Evolutionary conservation across 768 basidiomycete genomes (phyloP).

Genomic region (Xerocomellus chrysenteron): DNA sequence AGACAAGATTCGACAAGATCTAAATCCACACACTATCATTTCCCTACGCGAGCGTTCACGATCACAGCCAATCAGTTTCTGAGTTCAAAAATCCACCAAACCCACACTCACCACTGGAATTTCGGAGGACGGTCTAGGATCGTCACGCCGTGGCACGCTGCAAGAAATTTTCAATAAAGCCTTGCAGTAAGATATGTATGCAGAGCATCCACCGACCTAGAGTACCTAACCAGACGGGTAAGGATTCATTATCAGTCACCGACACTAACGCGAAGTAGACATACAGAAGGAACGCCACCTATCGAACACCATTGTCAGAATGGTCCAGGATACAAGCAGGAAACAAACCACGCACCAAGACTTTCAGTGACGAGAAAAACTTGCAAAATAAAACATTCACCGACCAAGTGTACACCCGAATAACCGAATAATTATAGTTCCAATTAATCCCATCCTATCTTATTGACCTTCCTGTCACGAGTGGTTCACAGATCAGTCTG

Average conservation of each 20-base stretch:
- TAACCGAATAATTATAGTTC: neutral
- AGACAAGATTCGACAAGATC: too few species aligned
- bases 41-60: neutral
- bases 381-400: conserved; percentile 6
- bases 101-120: conserved; percentile 2
- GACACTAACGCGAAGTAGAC: neutral
- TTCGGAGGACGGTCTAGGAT: neutral
- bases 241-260: neutral
- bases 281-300: conserved; percentile 3
- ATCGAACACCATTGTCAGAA: neutral
- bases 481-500: too few species aligned
- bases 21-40: neutral
- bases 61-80: neutral
- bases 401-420: conserved; percentile 13
- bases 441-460: too few species aligned
- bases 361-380: conserved; percentile 10
- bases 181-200: neutral
- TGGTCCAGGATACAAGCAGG: too few species aligned
- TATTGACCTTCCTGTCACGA: too few species aligned
- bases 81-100: neutral
- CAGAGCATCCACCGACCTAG: conserved; percentile 1
- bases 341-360: neutral
- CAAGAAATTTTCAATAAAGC: neutral
- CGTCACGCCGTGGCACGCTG: neutral
- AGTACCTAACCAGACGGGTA: neutral